phyloP scores from a whole-genome alignment of 331 rosid species.

The Phaseolus coccineus region DNA sequence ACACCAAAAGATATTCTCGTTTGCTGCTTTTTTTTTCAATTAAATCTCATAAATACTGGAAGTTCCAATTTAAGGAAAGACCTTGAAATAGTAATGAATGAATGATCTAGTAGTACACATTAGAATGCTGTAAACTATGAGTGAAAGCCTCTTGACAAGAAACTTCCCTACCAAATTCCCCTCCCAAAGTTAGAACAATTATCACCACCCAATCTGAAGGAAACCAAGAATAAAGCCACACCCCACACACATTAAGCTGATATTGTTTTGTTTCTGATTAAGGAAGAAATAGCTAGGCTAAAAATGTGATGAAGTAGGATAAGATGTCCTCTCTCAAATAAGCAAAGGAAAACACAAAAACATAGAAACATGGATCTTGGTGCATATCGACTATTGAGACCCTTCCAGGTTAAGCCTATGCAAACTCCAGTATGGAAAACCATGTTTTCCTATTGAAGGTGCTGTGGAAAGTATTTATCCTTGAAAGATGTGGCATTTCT shows the following conservation, averaged over 20 bases:
- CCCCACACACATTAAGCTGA: background rate
- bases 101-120: background rate
- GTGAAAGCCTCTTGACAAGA: background rate
- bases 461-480: background rate
- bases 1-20: background rate
- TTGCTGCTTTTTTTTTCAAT: background rate
- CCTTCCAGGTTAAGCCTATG: background rate
- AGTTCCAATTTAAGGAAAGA: background rate
- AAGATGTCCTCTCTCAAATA: background rate
- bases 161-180: background rate
- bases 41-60: background rate
- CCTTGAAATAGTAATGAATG: background rate
- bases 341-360: background rate
- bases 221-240: background rate
- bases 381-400: background rate
- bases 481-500: background rate
- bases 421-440: background rate
- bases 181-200: background rate
- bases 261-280: background rate
- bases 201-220: background rate
- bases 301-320: background rate
- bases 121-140: background rate
- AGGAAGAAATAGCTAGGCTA: background rate
- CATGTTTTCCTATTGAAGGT: background rate
- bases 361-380: background rate